These are phyloP conservation scores for Talaromyces nanjingensis DNA, from an alignment of 495 filamentous ascomycete genomes.

Conservation along the genomic window DNA sequence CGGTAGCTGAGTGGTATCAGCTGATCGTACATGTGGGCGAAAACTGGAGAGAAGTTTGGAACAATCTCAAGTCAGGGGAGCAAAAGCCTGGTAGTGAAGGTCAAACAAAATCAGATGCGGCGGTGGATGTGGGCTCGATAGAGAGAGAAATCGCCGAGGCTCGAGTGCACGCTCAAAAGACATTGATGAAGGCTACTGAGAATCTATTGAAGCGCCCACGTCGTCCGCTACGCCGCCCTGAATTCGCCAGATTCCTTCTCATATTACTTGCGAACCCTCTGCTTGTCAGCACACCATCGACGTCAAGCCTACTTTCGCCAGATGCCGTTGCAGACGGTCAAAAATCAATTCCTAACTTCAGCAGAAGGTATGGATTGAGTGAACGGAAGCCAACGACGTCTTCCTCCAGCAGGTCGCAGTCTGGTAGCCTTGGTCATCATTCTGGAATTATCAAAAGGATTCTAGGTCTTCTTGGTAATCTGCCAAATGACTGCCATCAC, in stretches of 20 bases:
- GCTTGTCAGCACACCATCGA: slow-evolving; percentile 36
- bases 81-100: slow-evolving; percentile 19
- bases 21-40: slow-evolving; percentile 59
- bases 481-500: slow-evolving; percentile 69
- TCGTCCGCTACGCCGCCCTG: slow-evolving; percentile 57
- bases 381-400: slow-evolving; percentile 22
- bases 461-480: slow-evolving; percentile 70
- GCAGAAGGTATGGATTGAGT: background rate
- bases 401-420: slow-evolving; percentile 13
- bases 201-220: slow-evolving; percentile 80
- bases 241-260: slow-evolving; percentile 74
- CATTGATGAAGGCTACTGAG: slow-evolving; percentile 77
- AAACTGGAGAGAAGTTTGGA: slow-evolving; percentile 48
- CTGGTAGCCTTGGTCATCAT: slow-evolving; percentile 48
- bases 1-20: slow-evolving; percentile 68
- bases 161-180: slow-evolving; percentile 57
- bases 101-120: slow-evolving; percentile 23
- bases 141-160: slow-evolving; percentile 59
- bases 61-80: slow-evolving; percentile 29
- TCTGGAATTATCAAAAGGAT: slow-evolving; percentile 86
- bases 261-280: slow-evolving; percentile 79
- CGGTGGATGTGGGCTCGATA: slow-evolving; percentile 36
- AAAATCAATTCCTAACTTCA: slow-evolving; percentile 5
- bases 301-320: background rate
- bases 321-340: slow-evolving; percentile 12